Base-by-base conservation (phyloP, 2,329 filamentous ascomycete species). In the Diaporthe batatas region DNA sequence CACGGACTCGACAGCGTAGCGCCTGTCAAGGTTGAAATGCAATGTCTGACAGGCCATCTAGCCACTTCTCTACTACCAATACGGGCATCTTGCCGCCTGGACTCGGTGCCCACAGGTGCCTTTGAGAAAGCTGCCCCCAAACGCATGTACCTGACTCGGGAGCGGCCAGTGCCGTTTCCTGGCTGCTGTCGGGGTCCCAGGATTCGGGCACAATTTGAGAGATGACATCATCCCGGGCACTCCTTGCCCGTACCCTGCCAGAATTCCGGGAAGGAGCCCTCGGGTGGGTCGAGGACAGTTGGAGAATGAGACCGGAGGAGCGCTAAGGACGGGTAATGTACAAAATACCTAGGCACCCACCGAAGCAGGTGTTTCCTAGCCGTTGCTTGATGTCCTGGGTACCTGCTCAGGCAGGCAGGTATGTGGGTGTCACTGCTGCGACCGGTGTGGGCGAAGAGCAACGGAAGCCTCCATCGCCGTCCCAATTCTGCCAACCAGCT, bases 141-240 rank as follows among this genome's bases (percentile, higher is more conserved):
- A 65, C 44, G 59, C 29, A 39, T 29, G 12, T 11, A 34, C 62
- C 62, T 65, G 62, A 65, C 62, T 65, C 62, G 12, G 62, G 29
- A 25, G 44, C 59, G 42, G 62, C 12, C 29, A 25, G 44, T 51
- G 44, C 59, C 59, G 59, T 65, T 53, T 49, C 42, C 44, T 34
- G 59, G 32, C 59, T 29, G 42, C 25, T 25, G 42, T 49, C 18
- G 18, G 42, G 59, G 14, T 32, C 23, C 34, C 36, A 14, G n/a
- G 58, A 44, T 29, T 32, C 58, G 58, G 58, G 58, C 58, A 59
- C 57, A 59, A 25, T 3, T 47, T 36, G 62, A 14, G 62, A 25
- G 49, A 65, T 65, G 62, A 65, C 62, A 65, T 65, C 62, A 65
- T 65, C 29, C 42, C 25, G 39, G 34, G 55, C 25, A 47, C 58